phyloP scores from a whole-genome alignment of 1,284 basidiomycete species.

The Trametes polyzona region DNA sequence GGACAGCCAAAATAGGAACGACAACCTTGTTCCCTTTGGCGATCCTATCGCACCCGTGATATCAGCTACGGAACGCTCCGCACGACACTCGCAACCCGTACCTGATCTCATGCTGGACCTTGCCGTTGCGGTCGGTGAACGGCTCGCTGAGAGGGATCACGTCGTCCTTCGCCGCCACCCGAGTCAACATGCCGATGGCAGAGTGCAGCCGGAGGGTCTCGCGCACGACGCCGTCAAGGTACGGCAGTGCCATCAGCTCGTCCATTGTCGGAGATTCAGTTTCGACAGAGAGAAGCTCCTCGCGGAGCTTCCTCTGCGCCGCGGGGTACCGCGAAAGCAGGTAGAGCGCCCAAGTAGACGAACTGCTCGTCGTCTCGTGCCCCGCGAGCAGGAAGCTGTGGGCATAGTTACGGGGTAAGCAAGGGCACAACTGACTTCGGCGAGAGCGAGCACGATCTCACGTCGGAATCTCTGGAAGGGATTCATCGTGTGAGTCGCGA shows the following conservation, averaged over 20 bases:
- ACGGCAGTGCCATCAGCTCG: conserved; percentile 58
- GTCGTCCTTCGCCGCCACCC: conserved; percentile 57
- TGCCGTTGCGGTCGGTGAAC: conserved; percentile 36
- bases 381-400: conserved; percentile 62
- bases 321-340: conserved; percentile 58
- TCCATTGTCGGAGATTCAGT: conserved; percentile 53
- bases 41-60: conserved; percentile 29
- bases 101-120: conserved; percentile 32
- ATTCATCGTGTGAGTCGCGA: neutral
- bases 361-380: conserved; percentile 67
- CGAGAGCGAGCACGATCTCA: neutral
- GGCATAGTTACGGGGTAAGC: too few relatives aligned
- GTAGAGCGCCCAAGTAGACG: conserved; percentile 65
- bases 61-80: too few relatives aligned
- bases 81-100: conserved; percentile 7
- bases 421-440: too few relatives aligned
- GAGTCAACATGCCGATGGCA: conserved; percentile 61
- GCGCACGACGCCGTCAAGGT: conserved; percentile 70
- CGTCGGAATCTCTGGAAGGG: neutral
- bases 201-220: conserved; percentile 72
- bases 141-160: conserved; percentile 39
- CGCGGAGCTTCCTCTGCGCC: conserved; percentile 68
- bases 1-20: conserved; percentile 44
- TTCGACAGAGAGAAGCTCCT: conserved; percentile 57
- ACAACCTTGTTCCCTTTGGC: conserved; percentile 48